Evolutionary conservation across 352 stramenopile species (phyloP).

Genomic region (Phytophthora sp.): DNA sequence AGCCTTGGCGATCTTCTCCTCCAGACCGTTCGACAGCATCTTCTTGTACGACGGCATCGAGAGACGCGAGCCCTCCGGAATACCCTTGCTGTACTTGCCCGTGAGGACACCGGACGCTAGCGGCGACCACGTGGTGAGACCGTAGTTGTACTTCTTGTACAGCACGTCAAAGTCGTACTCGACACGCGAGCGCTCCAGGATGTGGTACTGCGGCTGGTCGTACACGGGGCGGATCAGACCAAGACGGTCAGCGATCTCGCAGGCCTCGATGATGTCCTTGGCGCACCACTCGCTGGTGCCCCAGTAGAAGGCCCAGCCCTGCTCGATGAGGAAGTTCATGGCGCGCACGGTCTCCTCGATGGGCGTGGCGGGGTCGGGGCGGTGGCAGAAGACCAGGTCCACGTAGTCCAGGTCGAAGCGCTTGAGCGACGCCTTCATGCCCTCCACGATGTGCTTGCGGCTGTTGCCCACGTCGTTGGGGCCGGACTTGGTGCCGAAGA

Average conservation of each 20-base stretch:
- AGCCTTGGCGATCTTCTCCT: constrained; percentile 56
- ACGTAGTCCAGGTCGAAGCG: constrained; percentile 64
- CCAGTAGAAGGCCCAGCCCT: constrained; percentile 60
- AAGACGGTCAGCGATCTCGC: constrained; percentile 50
- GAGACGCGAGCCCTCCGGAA: constrained; percentile 70
- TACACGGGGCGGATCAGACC: constrained; percentile 47
- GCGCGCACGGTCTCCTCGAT: constrained; percentile 76
- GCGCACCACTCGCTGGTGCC: constrained; percentile 77
- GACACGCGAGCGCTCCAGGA: constrained; percentile 70
- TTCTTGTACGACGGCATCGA: constrained; percentile 59
- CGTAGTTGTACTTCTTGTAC: constrained; percentile 80
- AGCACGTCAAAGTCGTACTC: constrained; percentile 74
- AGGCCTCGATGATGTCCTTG: constrained; percentile 73
- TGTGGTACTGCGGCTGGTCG: constrained; percentile 80
- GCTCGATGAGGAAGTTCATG: constrained; percentile 68
- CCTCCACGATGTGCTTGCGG: constrained; percentile 64
- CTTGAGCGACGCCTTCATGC: constrained; percentile 61
- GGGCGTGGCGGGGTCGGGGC: constrained; percentile 46
- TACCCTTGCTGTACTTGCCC: constrained; percentile 84
- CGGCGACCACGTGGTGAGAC: constrained; percentile 76
- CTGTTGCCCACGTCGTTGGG: constrained; percentile 45
- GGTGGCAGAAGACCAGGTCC: constrained; percentile 76
- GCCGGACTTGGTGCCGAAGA: constrained; percentile 45
- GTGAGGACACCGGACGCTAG: constrained; percentile 74
- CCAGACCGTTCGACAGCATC: constrained; percentile 52